Evolutionary conservation across 2,329 filamentous ascomycete genomes (phyloP).

Genomic region (Penicillium sp.): DNA sequence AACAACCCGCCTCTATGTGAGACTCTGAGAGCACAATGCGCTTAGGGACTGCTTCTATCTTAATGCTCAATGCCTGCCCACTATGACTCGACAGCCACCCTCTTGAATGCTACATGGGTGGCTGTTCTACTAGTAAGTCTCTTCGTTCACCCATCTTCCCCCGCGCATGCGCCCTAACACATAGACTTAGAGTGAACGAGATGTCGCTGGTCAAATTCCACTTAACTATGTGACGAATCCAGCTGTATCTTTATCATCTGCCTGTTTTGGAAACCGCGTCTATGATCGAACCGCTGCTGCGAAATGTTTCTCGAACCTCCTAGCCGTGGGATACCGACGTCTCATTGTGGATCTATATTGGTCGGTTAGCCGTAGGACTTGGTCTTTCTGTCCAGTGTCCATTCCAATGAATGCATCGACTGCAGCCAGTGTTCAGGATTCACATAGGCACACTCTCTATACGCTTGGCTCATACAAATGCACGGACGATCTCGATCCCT

Average conservation of each 20-base stretch:
- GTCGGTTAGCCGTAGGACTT: conserved; percentile 53
- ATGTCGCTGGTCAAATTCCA: conserved; percentile 57
- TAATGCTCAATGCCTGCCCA: conserved; percentile 40
- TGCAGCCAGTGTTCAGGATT: conserved; percentile 23
- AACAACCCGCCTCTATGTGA: not conserved
- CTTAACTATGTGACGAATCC: conserved; percentile 60
- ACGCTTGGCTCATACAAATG: conserved; percentile 56
- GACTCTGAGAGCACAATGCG: conserved; percentile 3
- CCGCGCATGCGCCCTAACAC: conserved; percentile 10
- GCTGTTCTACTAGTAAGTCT: conserved; percentile 39
- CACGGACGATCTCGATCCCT: conserved; percentile 51
- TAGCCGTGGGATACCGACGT: conserved; percentile 57
- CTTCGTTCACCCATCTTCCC: too few species aligned
- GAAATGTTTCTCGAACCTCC: conserved; percentile 60
- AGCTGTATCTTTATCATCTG: conserved; percentile 54
- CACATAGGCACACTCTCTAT: conserved; percentile 35
- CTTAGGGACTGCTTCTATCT: not conserved
- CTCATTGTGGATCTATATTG: conserved; percentile 62
- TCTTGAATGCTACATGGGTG: conserved; percentile 38
- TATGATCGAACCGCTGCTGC: conserved; percentile 52
- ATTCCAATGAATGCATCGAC: conserved; percentile 39
- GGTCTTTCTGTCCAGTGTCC: conserved; percentile 60
- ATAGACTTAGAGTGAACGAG: conserved; percentile 55
- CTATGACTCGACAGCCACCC: conserved; percentile 40
- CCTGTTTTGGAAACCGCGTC: conserved; percentile 55